These are phyloP conservation scores for Leccinum aurantiacum DNA, from an alignment of 768 basidiomycete genomes.

Conservation along the genomic window DNA sequence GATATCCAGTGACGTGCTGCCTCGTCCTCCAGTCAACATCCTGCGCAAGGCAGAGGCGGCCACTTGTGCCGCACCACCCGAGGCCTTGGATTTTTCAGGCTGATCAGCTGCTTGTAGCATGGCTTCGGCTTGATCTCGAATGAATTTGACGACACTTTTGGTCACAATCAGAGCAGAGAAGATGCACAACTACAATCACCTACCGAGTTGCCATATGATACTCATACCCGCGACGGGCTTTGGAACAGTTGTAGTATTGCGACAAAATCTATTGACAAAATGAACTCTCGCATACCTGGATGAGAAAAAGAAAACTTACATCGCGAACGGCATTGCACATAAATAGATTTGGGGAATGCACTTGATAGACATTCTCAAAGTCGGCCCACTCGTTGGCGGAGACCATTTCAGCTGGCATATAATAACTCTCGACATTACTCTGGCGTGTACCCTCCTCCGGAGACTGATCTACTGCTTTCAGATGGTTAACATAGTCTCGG, in stretches of 20 bases:
- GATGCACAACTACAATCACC: constrained; percentile 21
- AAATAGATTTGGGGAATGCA: constrained; percentile 82
- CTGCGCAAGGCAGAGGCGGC: constrained; percentile 67
- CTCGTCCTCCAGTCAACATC: constrained; percentile 56
- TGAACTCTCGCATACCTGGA: not conserved
- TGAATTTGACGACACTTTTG: constrained; percentile 77
- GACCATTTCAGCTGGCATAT: constrained; percentile 66
- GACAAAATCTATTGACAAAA: constrained; percentile 63
- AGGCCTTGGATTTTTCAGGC: constrained; percentile 29
- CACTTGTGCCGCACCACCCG: constrained; percentile 54
- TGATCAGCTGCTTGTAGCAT: constrained; percentile 17
- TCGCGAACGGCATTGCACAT: constrained; percentile 77
- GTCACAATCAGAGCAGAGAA: constrained; percentile 9
- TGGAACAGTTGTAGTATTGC: constrained; percentile 85
- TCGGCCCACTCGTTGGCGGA: constrained; percentile 71
- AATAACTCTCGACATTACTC: constrained; percentile 48
- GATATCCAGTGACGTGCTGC: constrained; percentile 44
- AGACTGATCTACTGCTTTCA: constrained; percentile 46
- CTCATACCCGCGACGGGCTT: constrained; percentile 73
- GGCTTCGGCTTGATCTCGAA: constrained; percentile 75
- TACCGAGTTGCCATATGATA: constrained; percentile 88
- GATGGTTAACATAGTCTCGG: constrained; percentile 57
- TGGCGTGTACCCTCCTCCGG: constrained; percentile 31
- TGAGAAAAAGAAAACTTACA: constrained; percentile 43
- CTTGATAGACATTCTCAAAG: constrained; percentile 90